Evolutionary conservation across 306 rosid species (phyloP).

Genomic region (Lupinus albus): DNA sequence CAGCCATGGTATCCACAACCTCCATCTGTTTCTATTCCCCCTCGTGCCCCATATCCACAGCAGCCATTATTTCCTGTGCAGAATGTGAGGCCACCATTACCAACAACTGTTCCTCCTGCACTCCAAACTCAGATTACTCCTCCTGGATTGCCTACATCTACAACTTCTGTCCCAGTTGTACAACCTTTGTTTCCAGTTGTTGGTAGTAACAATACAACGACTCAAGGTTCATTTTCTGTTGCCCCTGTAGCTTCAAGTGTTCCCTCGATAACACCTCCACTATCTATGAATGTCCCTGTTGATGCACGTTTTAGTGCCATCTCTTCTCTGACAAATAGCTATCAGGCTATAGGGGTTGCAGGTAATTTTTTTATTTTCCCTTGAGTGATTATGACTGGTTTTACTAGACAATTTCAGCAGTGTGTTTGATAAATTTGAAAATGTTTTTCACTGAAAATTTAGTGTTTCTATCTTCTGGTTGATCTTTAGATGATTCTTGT

Average conservation of each 20-base stretch:
- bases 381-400: constrained; percentile 15
- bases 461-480: background rate
- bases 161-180: constrained; percentile 68
- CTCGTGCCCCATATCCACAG: constrained; percentile 66
- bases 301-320: constrained; percentile 60
- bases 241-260: constrained; percentile 58
- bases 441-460: constrained; percentile 14
- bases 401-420: background rate
- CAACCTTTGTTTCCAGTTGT: constrained; percentile 97
- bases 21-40: constrained; percentile 74
- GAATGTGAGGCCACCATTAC: constrained; percentile 69
- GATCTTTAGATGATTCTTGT: constrained; percentile 31
- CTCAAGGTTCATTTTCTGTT: constrained; percentile 69
- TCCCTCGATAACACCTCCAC: constrained; percentile 50
- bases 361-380: constrained; percentile 47
- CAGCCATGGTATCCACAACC: constrained; percentile 85
- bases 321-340: constrained; percentile 50
- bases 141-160: constrained; percentile 78
- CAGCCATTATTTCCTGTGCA: constrained; percentile 99
- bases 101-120: constrained; percentile 57
- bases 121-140: constrained; percentile 70
- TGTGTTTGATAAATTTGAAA: constrained; percentile 4
- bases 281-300: constrained; percentile 48
- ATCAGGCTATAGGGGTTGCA: constrained; percentile 52
- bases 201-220: constrained; percentile 61